Base-by-base conservation (phyloP, 2,329 filamentous ascomycete species). In the Acrodontium crateriforme region DNA sequence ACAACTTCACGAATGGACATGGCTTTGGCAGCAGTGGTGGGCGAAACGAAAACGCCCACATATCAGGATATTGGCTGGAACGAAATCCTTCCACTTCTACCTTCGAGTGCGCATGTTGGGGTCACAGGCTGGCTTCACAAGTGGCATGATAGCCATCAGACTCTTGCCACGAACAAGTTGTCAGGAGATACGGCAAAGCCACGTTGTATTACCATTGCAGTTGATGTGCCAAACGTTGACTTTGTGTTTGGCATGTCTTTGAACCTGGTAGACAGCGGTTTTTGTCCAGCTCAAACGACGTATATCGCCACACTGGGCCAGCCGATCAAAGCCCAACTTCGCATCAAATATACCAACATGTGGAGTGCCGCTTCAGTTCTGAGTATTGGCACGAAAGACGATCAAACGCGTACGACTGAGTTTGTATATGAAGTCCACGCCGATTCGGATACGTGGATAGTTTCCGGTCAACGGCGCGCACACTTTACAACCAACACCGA, bases 391-490 rank as follows among this genome's bases (percentile, higher is more conserved):
- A 24, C 40, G 34, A n/a, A 40, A 28, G 29, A 25, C 16, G 28
- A 37, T 15, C 29, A 32, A 8, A 31, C 35, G n/a, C 22, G 17
- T n/a, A n/a, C 20, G 14, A 24, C 30, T 8, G 74, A 84, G 37
- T 92, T 92, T 46, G 73, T 76, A 39, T 91, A 89, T 53, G 85
- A 93, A 41, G 64, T 95, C 13, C 71, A 73, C 9, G 76, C 77
- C 1, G 71, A 74, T 10, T 59, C 69, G 17, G 2, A 83, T 87
- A 66, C 71, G 0, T 95, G 87, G 87, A 69, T 94, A 2, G 60
- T 95, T 3, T 85, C 83, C 13, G 87, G 85, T 0, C 72, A 78
- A 23, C 69, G 80, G 26, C 78, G 81, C 38, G 80, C 78, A 0
- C 79, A 82, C 46, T 91, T 93, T 45, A 67, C 67, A 5, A 71